Evolutionary conservation across 163 green algal species (phyloP).

Genomic region (Picocystis sp.): DNA sequence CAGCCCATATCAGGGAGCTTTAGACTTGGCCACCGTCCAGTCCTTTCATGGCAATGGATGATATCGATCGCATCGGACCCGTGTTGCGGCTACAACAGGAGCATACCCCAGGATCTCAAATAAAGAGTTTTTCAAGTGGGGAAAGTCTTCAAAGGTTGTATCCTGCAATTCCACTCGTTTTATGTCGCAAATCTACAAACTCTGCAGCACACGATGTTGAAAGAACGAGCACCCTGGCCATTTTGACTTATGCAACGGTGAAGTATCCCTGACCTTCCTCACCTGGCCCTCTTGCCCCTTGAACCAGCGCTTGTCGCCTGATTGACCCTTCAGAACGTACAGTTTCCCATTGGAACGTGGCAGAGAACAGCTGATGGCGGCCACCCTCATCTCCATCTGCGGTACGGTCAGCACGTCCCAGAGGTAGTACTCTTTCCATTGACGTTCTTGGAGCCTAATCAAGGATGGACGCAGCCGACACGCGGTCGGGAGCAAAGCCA

Average conservation of each 20-base stretch:
- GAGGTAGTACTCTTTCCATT: constrained; percentile 97
- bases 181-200: too few species aligned
- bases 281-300: constrained; percentile 79
- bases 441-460: constrained; percentile 63
- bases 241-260: constrained; percentile 56
- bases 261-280: constrained; percentile 53
- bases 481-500: constrained; percentile 67
- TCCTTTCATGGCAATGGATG: too few species aligned
- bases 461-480: constrained; percentile 63
- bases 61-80: too few species aligned
- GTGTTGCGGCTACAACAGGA: too few species aligned
- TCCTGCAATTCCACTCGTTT: too few species aligned
- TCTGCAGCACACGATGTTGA: too few species aligned
- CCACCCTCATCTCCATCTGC: constrained; percentile 93
- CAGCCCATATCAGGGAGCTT: too few species aligned
- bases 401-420: constrained; percentile 62
- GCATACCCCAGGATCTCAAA: too few species aligned
- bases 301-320: constrained; percentile 98
- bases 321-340: constrained; percentile 84
- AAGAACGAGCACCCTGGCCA: too few species aligned
- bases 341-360: constrained; percentile 57
- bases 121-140: too few species aligned
- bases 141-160: too few species aligned
- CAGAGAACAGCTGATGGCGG: constrained; percentile 83
- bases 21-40: too few species aligned